A percentile compares a stretch with the other conserved stretches of the same genome.
Evolutionary conservation across 306 rosid genomes (phyloP).

Genomic region (Leucaena leucocephala): DNA sequence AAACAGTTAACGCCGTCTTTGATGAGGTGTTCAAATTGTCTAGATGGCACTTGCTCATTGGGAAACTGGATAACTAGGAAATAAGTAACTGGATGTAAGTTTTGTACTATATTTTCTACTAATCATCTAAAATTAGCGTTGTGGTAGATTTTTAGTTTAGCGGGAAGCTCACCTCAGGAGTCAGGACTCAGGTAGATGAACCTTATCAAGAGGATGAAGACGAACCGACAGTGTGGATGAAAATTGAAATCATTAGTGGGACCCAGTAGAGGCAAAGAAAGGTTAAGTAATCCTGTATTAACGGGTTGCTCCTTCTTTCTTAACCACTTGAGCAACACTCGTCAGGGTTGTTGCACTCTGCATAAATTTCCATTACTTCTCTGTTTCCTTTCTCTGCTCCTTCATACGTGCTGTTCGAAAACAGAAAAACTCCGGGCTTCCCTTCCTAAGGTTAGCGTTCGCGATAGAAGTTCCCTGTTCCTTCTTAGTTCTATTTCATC

Average conservation of each 20-base stretch:
- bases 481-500: neutral
- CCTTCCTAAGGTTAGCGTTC: constrained; percentile 19
- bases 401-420: neutral
- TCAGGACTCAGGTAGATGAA: neutral
- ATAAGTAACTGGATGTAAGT: too few relatives aligned
- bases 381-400: neutral
- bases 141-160: neutral
- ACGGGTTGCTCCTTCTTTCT: neutral
- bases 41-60: too few relatives aligned
- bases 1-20: too few relatives aligned
- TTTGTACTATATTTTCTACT: too few relatives aligned
- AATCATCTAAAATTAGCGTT: neutral
- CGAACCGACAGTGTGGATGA: neutral
- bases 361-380: neutral
- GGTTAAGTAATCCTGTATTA: neutral
- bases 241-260: neutral
- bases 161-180: neutral
- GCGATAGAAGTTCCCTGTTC: neutral
- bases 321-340: neutral
- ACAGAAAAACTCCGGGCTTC: neutral
- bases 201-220: neutral
- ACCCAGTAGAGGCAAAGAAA: neutral
- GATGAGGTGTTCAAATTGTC: too few relatives aligned
- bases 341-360: neutral
- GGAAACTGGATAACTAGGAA: too few relatives aligned